Base-by-base conservation (phyloP, 352 stramenopile genomes). In the Globisporangium canariense region DNA sequence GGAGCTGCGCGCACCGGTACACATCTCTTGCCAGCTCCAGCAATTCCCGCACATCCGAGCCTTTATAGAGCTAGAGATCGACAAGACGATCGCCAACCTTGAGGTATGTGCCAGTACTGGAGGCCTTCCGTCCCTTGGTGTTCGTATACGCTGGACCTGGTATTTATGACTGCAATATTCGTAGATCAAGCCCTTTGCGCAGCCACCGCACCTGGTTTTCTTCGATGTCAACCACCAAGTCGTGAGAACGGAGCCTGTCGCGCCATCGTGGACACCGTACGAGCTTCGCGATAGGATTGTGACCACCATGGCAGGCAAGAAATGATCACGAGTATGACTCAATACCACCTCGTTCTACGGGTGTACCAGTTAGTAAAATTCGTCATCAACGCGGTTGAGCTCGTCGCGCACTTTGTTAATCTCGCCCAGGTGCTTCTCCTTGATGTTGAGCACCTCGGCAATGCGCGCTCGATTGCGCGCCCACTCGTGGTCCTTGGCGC, bases 331-430 rank as follows among this genome's bases (percentile, higher is more conserved):
- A 20, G 2, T 7, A 47, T 18, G 20, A 16, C 13, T 47, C 8
- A 20, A 18, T 20, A n/a, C 16, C 14, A 20, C 16, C 41, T n/a
- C 20, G 1, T n/a, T 18, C 14, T 47, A 18, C 5, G 16, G 38
- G 14, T 0, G 14, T 18, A 47, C 41, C 14, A 47, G 32, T 60
- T 58, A 88, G 55, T 91, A 93, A 56, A 91, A 91, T 53, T 93
- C 85, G 34, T 93, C 85, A 38, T 93, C 85, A 14, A 85, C 80
- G 50, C 79, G 79, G 47, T 76, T 91, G 53, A 93, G 82, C 63
- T 93, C 85, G 53, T 93, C 85, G 36, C 81, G 82, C 10, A 91
- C 70, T 32, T 67, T 74, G 14, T 70, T 68, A 65, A 92, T 88
- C 32, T 91, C 85, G 36, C 60, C 25, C 30, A 85, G 41, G 59